A percentile compares a stretch with the other conserved stretches of the same genome.
Evolutionary conservation across 495 filamentous ascomycete species (phyloP).

Genomic region (Neurospora sp.): DNA sequence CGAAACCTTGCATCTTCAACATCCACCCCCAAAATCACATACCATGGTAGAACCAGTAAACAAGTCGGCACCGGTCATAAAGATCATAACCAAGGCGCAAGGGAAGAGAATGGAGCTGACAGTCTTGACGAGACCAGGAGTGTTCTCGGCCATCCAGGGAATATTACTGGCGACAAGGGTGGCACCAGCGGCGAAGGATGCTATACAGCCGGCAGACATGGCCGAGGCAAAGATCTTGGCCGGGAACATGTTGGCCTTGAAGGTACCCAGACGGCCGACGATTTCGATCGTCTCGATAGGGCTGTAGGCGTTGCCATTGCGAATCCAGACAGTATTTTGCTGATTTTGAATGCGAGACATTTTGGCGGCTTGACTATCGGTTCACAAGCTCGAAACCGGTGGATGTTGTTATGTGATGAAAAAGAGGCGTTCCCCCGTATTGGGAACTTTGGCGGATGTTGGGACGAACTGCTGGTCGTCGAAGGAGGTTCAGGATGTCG

Average conservation of each 20-base stretch:
- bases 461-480: background rate
- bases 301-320: conserved; percentile 22
- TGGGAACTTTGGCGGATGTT: background rate
- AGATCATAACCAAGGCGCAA: conserved; percentile 47
- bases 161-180: conserved; percentile 41
- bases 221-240: conserved; percentile 47
- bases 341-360: background rate
- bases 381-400: background rate
- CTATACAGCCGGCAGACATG: conserved; percentile 40
- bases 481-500: background rate
- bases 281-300: conserved; percentile 37
- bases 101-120: conserved; percentile 48
- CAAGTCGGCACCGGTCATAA: conserved; percentile 49
- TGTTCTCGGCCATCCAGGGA: conserved; percentile 52
- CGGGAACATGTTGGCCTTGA: conserved; percentile 42
- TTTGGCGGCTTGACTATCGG: background rate
- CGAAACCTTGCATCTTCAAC: background rate
- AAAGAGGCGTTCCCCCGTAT: background rate
- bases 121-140: conserved; percentile 47
- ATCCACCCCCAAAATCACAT: background rate
- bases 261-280: conserved; percentile 33
- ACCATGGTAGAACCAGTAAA: conserved; percentile 53
- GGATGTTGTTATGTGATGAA: background rate
- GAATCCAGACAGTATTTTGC: background rate
- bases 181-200: conserved; percentile 45